Conservation (phyloP, 2,329 filamentous ascomycete genomes). For the Teratosphaeria gauchensis region DNA sequence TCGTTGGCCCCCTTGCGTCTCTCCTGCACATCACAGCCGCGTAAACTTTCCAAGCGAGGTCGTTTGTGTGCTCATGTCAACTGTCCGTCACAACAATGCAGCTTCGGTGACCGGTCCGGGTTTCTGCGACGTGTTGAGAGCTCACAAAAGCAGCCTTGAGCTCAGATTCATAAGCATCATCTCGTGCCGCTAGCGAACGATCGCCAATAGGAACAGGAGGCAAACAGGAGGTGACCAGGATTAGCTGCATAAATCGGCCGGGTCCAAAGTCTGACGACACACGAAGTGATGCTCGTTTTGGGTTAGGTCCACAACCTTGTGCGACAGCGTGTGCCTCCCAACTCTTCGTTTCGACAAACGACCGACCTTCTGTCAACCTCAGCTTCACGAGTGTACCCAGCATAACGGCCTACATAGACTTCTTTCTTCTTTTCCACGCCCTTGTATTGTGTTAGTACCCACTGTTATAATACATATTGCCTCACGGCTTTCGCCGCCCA, state of each 20-base stretch:
- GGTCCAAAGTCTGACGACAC: neutral
- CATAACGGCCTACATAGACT: neutral
- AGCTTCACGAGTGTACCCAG: neutral
- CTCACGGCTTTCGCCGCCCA: conserved; percentile 3
- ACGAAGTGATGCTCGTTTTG: neutral
- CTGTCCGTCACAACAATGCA: neutral
- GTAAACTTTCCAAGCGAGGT: neutral
- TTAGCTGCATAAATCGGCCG: neutral
- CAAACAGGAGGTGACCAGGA: neutral
- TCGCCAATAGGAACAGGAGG: neutral
- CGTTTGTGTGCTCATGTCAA: neutral
- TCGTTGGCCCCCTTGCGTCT: neutral
- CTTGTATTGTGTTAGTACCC: conserved; percentile 16
- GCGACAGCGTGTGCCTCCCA: neutral
- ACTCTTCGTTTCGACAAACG: neutral
- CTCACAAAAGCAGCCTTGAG: neutral
- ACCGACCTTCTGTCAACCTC: neutral
- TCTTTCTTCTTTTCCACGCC: conserved; percentile 8
- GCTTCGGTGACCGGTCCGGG: neutral
- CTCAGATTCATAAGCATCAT: neutral
- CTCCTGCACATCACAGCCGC: neutral
- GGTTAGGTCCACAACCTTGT: neutral
- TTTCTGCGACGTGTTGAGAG: neutral
- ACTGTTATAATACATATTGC: conserved; percentile 7
- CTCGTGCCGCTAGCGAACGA: neutral